These are phyloP conservation scores for Scedosporium boydii DNA, from an alignment of 2,329 filamentous ascomycete genomes.

Conservation along the genomic window DNA sequence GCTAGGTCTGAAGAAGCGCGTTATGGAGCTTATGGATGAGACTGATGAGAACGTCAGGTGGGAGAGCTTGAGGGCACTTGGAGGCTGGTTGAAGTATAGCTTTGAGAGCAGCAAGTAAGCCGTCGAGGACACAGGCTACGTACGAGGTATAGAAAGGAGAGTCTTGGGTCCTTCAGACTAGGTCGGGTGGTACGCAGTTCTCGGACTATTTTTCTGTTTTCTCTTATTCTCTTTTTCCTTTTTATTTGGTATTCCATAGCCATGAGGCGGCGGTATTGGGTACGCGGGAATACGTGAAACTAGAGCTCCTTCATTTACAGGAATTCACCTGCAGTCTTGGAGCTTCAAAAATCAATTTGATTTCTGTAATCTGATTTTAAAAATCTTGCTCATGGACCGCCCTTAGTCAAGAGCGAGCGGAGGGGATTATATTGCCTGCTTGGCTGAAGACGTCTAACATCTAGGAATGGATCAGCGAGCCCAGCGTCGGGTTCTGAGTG, in stretches of 20 bases:
- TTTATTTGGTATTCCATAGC: not conserved
- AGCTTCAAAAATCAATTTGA: no score
- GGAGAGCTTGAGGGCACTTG: slow-evolving; percentile 81
- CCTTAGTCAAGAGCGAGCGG: no score
- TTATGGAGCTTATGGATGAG: slow-evolving; percentile 92
- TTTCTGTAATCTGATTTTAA: no score
- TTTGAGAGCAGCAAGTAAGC: slow-evolving; percentile 33
- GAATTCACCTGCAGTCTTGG: not conserved
- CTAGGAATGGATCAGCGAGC: no score
- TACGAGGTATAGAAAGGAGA: not conserved
- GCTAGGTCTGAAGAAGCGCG: slow-evolving; percentile 71
- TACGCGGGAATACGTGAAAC: not conserved
- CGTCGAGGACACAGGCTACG: not conserved
- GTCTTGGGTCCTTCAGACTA: not conserved
- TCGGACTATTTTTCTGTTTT: not conserved
- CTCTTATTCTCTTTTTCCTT: not conserved
- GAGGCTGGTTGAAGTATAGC: slow-evolving; percentile 55
- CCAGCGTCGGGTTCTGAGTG: no score
- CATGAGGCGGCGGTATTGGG: not conserved
- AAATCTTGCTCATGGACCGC: no score
- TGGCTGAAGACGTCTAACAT: no score
- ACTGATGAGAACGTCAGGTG: slow-evolving; percentile 81
- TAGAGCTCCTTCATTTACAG: not conserved
- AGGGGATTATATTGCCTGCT: no score
- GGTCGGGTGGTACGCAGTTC: not conserved